phyloP scores from a whole-genome alignment of 768 basidiomycete genomes.

The Goffeauzyma gilvescens region DNA sequence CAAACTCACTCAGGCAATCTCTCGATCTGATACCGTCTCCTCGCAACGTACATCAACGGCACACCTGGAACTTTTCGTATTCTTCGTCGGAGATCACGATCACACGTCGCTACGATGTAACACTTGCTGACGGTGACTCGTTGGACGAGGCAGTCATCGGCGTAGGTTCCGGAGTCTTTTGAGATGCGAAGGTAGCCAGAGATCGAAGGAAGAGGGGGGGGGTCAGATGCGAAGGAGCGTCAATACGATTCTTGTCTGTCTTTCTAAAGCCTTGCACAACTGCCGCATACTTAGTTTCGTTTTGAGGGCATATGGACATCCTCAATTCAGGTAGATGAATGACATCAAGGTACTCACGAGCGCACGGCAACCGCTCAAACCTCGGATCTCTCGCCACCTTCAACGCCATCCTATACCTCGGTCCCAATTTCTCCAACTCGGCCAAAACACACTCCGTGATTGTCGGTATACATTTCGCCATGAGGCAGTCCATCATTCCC shows the following conservation, averaged over 20 bases:
- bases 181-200: not conserved
- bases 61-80: constrained; percentile 69
- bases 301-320: too few species aligned
- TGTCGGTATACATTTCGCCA: constrained; percentile 96
- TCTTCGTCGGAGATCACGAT: constrained; percentile 75
- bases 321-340: too few species aligned
- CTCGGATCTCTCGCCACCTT: constrained; percentile 95
- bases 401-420: constrained; percentile 80
- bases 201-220: not conserved
- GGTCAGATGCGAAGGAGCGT: too few species aligned
- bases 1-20: constrained; percentile 55
- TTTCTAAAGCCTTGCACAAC: too few species aligned
- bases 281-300: too few species aligned
- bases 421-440: constrained; percentile 91
- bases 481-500: constrained; percentile 99
- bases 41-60: constrained; percentile 93
- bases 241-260: too few species aligned
- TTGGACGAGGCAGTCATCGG: constrained; percentile 94
- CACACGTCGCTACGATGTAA: constrained; percentile 94
- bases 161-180: constrained; percentile 73
- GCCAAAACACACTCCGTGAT: constrained; percentile 99
- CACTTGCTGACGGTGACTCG: constrained; percentile 87
- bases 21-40: constrained; percentile 80
- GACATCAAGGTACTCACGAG: constrained; percentile 35
- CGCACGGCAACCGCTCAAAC: constrained; percentile 81